These are phyloP conservation scores for Boletellus ananas DNA, from an alignment of 768 basidiomycete genomes.

Conservation along the genomic window DNA sequence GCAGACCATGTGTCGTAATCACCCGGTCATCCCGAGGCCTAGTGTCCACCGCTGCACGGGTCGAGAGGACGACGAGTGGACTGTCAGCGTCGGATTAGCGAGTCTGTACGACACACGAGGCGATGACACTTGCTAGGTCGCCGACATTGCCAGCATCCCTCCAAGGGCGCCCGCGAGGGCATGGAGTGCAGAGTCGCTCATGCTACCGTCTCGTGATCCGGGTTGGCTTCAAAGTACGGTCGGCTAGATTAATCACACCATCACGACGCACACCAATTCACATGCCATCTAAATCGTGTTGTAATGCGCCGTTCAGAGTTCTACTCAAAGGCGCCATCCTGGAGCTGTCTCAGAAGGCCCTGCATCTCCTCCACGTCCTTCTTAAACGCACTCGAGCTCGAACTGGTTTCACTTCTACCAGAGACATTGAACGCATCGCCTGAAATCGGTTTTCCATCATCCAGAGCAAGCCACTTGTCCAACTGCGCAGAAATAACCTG, in stretches of 20 bases:
- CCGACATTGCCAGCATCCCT: constrained; percentile 88
- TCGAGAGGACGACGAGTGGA: constrained; percentile 89
- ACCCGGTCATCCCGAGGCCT: constrained; percentile 74
- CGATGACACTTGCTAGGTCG: constrained; percentile 62
- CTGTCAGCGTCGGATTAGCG: constrained; percentile 37
- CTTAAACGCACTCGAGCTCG: constrained; percentile 57
- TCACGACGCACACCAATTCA: constrained; percentile 6
- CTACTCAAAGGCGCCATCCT: constrained; percentile 25
- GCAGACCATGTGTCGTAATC: not conserved
- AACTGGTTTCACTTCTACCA: constrained; percentile 35
- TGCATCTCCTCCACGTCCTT: constrained; percentile 75
- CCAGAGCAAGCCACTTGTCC: constrained; percentile 70
- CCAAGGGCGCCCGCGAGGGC: constrained; percentile 86
- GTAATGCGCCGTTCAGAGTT: not conserved
- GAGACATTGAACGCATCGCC: constrained; percentile 51
- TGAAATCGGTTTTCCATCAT: constrained; percentile 63
- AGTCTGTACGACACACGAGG: not conserved
- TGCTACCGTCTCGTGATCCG: constrained; percentile 14
- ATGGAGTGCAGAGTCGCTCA: constrained; percentile 82
- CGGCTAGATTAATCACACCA: not conserved
- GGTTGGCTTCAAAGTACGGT: no score
- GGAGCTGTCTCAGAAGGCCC: constrained; percentile 46
- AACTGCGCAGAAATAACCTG: constrained; percentile 65
- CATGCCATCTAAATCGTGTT: constrained; percentile 5
- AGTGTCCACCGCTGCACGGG: constrained; percentile 87